Evolutionary conservation across 148 eudicot species (phyloP).

Genomic region (Cornus kousa): DNA sequence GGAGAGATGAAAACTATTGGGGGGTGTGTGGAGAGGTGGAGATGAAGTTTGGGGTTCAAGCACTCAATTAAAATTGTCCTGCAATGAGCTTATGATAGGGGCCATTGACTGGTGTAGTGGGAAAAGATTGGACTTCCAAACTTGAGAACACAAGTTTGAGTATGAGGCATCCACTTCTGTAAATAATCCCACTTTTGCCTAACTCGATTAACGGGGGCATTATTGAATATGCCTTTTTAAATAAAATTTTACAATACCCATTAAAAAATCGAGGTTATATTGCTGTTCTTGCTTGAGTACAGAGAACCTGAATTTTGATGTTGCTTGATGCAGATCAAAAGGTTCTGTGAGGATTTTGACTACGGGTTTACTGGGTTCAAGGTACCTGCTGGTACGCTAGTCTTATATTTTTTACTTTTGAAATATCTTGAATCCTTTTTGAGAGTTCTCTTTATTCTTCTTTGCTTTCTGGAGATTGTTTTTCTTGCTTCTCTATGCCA

Average conservation of each 20-base stretch:
- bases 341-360: constrained; percentile 61
- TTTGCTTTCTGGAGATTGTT: neutral
- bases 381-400: constrained; percentile 84
- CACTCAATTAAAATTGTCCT: neutral
- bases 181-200: no score
- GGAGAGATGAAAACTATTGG: no score
- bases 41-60: neutral
- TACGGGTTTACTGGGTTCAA: constrained; percentile 69
- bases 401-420: constrained; percentile 1
- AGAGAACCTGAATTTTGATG: constrained; percentile 3
- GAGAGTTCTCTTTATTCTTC: constrained; percentile 6
- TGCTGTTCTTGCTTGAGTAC: neutral
- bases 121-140: no score
- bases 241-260: neutral
- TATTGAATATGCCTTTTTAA: no score
- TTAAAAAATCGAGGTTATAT: neutral
- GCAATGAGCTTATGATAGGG: neutral
- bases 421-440: neutral
- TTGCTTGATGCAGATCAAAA: constrained; percentile 52
- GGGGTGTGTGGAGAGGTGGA: neutral
- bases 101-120: no score
- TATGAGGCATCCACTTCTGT: no score
- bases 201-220: no score
- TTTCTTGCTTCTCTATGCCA: neutral
- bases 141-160: no score